Base-by-base conservation (phyloP, 108 stramenopile genomes). In the Nitzschia inconspicua region DNA sequence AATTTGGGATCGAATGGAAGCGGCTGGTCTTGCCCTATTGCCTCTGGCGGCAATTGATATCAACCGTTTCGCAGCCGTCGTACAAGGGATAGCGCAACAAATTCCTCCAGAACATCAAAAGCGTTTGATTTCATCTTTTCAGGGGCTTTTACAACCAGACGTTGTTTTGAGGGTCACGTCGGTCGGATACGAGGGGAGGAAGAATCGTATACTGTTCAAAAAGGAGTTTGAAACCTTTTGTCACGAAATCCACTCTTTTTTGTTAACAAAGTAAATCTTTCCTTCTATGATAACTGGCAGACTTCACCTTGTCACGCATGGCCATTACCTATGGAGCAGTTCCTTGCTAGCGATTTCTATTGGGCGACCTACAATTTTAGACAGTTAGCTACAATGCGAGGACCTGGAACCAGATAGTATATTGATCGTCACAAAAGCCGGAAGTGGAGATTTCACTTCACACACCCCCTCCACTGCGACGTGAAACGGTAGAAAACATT, bases 1-100 rank as follows among this genome's bases (percentile, higher is more conserved):
- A 26, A 70, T 91, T 20, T 84, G 79, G 80, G 93, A 91, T 50
- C 85, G 93, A 25, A 60, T 94, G 19, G 89, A 91, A 66, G 50
- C 87, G 3, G 70, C 82, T 29, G 89, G 83, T 18, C 66, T 72
- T 63, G 76, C 79, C 0, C 46, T 91, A 27, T 49, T 89, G 25
- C 79, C 76, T 2, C 44, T 91, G 34, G 86, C 82, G 11, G 86
- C 89, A 14, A 67, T 75, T 16, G 84, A 88, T 55, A 19, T 85
- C 36, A 60, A 68, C 40, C 70, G 72, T 20, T 88, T 94, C 70
- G 71, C 66, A 18, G 54, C 39, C 10, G 73, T 86, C 35, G 71
- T 94, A 6, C 75, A 80, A 46, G 48, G 63, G 7, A 78, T 93
- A 11, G 57, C 73, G 2, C 70, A 72, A 44, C 75, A 86, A 47